Evolutionary conservation across 2,329 filamentous ascomycete genomes (phyloP).

Genomic region (Falciphora oryzae): DNA sequence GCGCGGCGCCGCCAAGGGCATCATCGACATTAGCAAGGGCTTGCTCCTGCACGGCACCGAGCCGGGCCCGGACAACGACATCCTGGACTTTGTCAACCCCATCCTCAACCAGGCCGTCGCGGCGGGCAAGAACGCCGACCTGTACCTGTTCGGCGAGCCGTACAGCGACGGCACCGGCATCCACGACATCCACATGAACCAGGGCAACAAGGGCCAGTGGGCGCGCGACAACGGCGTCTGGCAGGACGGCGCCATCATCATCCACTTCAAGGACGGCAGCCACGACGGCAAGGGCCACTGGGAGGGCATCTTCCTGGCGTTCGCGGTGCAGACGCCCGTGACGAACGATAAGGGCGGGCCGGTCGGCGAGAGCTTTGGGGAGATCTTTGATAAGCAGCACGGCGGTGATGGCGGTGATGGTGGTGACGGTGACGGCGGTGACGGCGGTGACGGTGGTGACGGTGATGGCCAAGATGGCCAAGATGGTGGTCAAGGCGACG

Average conservation of each 20-base stretch:
- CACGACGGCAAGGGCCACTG: conserved; percentile 26
- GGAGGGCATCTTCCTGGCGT: conserved; percentile 33
- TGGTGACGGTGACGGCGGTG: neutral
- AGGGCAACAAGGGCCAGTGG: conserved; percentile 26
- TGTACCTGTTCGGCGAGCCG: conserved; percentile 32
- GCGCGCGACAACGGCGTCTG: conserved; percentile 26
- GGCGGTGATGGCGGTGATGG: neutral
- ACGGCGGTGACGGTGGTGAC: neutral
- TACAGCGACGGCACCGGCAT: conserved; percentile 26
- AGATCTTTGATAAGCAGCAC: conserved; percentile 11
- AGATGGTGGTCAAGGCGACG: neutral
- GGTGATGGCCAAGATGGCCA: neutral
- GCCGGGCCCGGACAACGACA: conserved; percentile 20
- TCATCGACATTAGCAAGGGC: conserved; percentile 19
- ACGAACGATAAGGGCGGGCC: conserved; percentile 25
- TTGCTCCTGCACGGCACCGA: conserved; percentile 15
- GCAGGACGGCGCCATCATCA: conserved; percentile 30
- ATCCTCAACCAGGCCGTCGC: conserved; percentile 28
- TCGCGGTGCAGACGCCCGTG: conserved; percentile 29
- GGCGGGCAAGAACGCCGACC: conserved; percentile 23
- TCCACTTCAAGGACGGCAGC: conserved; percentile 23
- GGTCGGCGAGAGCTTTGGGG: conserved; percentile 17
- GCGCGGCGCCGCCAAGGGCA: conserved; percentile 9
- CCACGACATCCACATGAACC: conserved; percentile 36
- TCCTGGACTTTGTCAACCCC: conserved; percentile 28